These are phyloP conservation scores for Rhizopogon vulgaris DNA, from an alignment of 768 basidiomycete species.

Conservation along the genomic window DNA sequence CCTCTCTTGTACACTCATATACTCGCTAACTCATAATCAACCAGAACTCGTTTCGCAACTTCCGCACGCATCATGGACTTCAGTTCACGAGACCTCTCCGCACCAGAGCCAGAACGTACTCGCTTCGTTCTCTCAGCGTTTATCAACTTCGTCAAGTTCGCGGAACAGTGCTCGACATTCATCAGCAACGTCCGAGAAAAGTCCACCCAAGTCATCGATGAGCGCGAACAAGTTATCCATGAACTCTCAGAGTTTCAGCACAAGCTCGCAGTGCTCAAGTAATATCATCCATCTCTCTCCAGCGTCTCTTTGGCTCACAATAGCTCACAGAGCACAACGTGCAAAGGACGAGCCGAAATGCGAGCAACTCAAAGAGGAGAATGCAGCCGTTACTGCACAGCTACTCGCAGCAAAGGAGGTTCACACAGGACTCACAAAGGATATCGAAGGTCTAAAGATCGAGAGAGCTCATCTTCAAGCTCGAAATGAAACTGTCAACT, in stretches of 20 bases:
- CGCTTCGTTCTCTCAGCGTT: constrained; percentile 76
- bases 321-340: constrained; percentile 44
- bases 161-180: constrained; percentile 63
- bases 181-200: constrained; percentile 56
- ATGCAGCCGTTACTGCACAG: constrained; percentile 51
- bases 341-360: constrained; percentile 67
- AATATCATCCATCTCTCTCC: constrained; percentile 14
- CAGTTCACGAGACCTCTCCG: constrained; percentile 63
- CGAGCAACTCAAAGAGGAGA: constrained; percentile 53
- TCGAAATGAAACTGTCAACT: constrained; percentile 63
- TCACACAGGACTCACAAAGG: constrained; percentile 52
- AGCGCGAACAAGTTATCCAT: constrained; percentile 52
- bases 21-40: constrained; percentile 1
- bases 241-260: constrained; percentile 44
- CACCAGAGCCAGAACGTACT: constrained; percentile 71
- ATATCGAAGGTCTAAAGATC: constrained; percentile 65
- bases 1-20: not conserved
- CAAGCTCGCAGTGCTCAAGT: constrained; percentile 55
- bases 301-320: not conserved
- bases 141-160: constrained; percentile 91
- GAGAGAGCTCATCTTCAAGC: constrained; percentile 60
- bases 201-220: constrained; percentile 48
- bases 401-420: constrained; percentile 67
- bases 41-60: constrained; percentile 61
- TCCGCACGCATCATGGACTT: constrained; percentile 77